Conservation (phyloP, 805 yeast genomes). For the Zygotorulaspora danielsina region DNA sequence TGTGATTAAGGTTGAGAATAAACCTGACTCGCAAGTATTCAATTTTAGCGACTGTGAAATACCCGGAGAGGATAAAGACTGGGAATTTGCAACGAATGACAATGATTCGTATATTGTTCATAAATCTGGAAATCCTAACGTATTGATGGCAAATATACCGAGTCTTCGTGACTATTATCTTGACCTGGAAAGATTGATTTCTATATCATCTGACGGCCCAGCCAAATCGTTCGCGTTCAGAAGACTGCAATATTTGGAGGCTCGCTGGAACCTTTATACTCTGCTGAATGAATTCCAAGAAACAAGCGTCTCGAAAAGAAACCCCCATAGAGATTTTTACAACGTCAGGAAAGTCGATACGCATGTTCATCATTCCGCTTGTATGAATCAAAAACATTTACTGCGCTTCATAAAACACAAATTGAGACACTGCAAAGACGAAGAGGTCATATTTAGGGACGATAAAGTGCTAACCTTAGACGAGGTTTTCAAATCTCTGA, state of each 20-base stretch:
- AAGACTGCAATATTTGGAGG: slow-evolving; percentile 88
- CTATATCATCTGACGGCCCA: slow-evolving; percentile 89
- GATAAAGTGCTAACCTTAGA: slow-evolving; percentile 77
- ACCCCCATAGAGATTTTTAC: slow-evolving; percentile 81
- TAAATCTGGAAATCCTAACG: slow-evolving; percentile 33
- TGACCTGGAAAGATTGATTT: slow-evolving; percentile 71
- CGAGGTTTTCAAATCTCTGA: slow-evolving; percentile 89
- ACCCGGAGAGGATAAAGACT: slow-evolving; percentile 44
- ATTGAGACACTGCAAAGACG: slow-evolving; percentile 79
- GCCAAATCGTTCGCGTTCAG: slow-evolving; percentile 93
- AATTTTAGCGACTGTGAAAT: slow-evolving; percentile 41
- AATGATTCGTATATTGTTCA: slow-evolving; percentile 70
- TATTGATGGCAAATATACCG: slow-evolving; percentile 61
- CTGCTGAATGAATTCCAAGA: slow-evolving; percentile 90
- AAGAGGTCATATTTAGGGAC: slow-evolving; percentile 90
- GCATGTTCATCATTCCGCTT: slow-evolving; percentile 98
- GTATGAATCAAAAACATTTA: slow-evolving; percentile 97
- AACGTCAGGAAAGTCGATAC: slow-evolving; percentile 52
- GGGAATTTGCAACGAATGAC: slow-evolving; percentile 53
- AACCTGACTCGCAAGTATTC: slow-evolving; percentile 43
- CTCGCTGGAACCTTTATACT: slow-evolving; percentile 91
- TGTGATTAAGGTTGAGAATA: slow-evolving; percentile 40
- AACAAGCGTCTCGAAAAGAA: slow-evolving; percentile 79
- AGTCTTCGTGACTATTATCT: slow-evolving; percentile 76
- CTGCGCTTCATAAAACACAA: slow-evolving; percentile 92